Evolutionary conservation across 2,329 filamentous ascomycete genomes (phyloP), one percentile per base, ranked within the genome.

Genomic region (Cladosporium sp.): DNA sequence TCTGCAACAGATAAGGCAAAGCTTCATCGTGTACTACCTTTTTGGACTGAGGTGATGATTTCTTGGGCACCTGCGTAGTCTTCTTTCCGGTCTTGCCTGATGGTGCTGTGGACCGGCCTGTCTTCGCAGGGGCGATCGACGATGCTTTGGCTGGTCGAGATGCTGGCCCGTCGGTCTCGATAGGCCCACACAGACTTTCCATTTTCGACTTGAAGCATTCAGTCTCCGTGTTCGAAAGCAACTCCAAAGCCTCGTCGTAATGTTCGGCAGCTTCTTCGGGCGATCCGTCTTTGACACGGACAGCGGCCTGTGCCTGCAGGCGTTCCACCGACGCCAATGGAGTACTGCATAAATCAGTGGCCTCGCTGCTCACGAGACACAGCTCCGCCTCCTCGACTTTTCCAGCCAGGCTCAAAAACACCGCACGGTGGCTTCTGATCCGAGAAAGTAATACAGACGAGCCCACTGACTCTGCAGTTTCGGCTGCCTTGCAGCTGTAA

Each of bases 401-500:
- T 19, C 57, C 63, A 14, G 62, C 62, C 2, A 55, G 43, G 9
- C 55, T 33, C 11, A 67, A 52, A 9, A 68, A 45, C 9, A 54
- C 45, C 37, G 56, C 55, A 41, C 64, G 54, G 42, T 62, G 64
- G 32, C 48, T 60, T 41, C 53, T 44, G 5, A 61, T 13, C 3
- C 54, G 48, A 6, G 55, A 57, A 10, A 59, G 34, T 3, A 63
- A 43, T 9, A 52, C 50, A 13, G 46, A 54, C 8, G 60, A 46
- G 8, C 54, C 49, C n/a, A 60, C 49, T 6, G 54, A 54, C 40
- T 79, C 77, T 18, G 88, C 88, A 55, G 95, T 80, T 62, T 86
- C 89, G 50, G 86, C 76, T 0, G 90, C 90, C 61, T 93, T 87
- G 60, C 96, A 86, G 1, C 86, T 85, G 60, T 95, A 95, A 66